phyloP scores from a whole-genome alignment of 2,329 filamentous ascomycete genomes.

The Macrophomina phaseolina region DNA sequence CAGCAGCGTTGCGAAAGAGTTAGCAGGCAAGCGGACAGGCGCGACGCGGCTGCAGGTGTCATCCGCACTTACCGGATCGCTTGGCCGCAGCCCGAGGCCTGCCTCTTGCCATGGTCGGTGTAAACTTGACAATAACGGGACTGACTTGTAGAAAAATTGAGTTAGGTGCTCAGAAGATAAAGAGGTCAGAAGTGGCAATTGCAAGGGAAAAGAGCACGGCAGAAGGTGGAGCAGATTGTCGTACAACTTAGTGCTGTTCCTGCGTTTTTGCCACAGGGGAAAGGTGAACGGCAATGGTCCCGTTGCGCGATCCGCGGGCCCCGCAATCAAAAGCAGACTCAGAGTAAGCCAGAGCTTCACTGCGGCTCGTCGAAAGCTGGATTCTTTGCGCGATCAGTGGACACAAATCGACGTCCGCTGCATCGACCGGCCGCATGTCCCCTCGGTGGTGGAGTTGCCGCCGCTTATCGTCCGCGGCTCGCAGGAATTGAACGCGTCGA shows the following conservation, averaged over 20 bases:
- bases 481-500: background rate
- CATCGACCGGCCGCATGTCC: slow-evolving; percentile 16
- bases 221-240: slow-evolving; percentile 2
- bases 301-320: background rate
- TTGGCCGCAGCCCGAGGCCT: slow-evolving; percentile 5
- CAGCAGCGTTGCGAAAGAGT: background rate
- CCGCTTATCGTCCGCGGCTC: background rate
- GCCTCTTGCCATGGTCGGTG: slow-evolving; percentile 10
- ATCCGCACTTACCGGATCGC: slow-evolving; percentile 9
- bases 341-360: background rate
- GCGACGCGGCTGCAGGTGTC: background rate
- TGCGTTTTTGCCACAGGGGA: slow-evolving; percentile 21
- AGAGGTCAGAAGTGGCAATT: background rate
- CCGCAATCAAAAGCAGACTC: background rate
- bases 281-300: background rate
- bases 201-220: background rate
- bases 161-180: background rate
- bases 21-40: background rate
- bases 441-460: slow-evolving; percentile 4
- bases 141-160: background rate
- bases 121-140: background rate
- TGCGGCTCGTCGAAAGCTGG: background rate
- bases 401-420: slow-evolving; percentile 2
- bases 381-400: slow-evolving; percentile 7
- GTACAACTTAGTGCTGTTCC: slow-evolving; percentile 9